A percentile compares a stretch with the other conserved stretches of the same genome.
phyloP scores from a whole-genome alignment of 371 early-diverging fungal species.

The Mortierella sp. region DNA sequence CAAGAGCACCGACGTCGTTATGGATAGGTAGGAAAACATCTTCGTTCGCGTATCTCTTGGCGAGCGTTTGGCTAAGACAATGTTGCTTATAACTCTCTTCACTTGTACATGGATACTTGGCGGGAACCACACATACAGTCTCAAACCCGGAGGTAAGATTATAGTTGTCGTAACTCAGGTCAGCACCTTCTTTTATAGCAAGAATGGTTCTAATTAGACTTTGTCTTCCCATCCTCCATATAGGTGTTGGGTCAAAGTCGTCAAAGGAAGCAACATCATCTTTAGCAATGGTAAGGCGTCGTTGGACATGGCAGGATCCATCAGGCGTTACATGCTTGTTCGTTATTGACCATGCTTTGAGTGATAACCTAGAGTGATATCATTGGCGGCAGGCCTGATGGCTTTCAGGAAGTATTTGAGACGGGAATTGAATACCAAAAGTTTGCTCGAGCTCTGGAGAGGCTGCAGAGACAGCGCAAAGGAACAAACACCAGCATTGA shows the following conservation, averaged over 20 bases:
- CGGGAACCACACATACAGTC: no score
- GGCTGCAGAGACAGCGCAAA: slow-evolving; percentile 14
- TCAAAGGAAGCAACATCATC: no score
- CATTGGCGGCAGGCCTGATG: slow-evolving; percentile 6
- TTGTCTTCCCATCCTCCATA: no score
- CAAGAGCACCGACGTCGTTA: slow-evolving; percentile 2
- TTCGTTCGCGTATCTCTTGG: not conserved
- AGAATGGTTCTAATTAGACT: no score
- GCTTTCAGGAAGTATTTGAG: slow-evolving; percentile 24
- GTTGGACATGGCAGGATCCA: not conserved
- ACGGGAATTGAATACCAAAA: slow-evolving; percentile 42
- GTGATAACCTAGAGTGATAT: slow-evolving; percentile 4
- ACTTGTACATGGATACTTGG: no score
- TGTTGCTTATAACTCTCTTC: no score
- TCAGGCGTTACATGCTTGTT: not conserved
- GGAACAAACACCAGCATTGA: slow-evolving; percentile 8
- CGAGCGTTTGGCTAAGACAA: no score
- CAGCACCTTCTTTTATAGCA: no score
- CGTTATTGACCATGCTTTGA: not conserved
- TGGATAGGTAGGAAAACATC: slow-evolving; percentile 15
- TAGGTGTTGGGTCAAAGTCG: no score
- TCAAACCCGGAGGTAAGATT: no score
- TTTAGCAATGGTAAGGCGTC: not conserved
- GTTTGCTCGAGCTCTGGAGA: slow-evolving; percentile 36
- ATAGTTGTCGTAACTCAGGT: no score